Conservation (phyloP, 192 early-diverging fungal species). For the Backusella macrospora region DNA sequence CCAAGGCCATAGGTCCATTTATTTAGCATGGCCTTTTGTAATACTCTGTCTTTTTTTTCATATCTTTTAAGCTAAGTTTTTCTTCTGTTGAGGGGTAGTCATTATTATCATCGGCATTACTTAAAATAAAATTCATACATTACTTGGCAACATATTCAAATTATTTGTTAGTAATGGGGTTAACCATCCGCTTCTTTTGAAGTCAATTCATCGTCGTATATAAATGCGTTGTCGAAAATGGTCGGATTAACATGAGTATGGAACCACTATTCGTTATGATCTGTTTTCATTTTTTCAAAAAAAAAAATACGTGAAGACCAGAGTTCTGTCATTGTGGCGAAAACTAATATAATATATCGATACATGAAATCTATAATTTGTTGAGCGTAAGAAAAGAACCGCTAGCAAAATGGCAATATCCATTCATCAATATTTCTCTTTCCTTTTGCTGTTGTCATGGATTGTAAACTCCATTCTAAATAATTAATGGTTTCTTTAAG, state of each 20-base stretch:
- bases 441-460: no score
- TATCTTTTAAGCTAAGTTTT: neutral
- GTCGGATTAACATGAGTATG: neutral
- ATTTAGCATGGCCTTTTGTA: neutral
- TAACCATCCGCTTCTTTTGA: neutral
- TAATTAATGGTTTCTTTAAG: no score
- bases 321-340: neutral
- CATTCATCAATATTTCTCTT: no score
- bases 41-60: neutral
- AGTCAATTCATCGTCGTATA: neutral
- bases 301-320: neutral
- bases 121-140: slow-evolving; percentile 14
- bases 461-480: no score
- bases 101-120: neutral
- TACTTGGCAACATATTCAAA: neutral
- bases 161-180: neutral
- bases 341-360: neutral
- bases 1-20: neutral
- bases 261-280: slow-evolving; percentile 9
- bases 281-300: no score
- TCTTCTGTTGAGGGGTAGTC: slow-evolving; percentile 11
- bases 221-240: neutral
- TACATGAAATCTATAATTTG: neutral
- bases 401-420: no score
- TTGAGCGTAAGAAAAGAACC: no score